phyloP scores from a whole-genome alignment of 148 eudicot species.

The Vaccinium corymbosum region DNA sequence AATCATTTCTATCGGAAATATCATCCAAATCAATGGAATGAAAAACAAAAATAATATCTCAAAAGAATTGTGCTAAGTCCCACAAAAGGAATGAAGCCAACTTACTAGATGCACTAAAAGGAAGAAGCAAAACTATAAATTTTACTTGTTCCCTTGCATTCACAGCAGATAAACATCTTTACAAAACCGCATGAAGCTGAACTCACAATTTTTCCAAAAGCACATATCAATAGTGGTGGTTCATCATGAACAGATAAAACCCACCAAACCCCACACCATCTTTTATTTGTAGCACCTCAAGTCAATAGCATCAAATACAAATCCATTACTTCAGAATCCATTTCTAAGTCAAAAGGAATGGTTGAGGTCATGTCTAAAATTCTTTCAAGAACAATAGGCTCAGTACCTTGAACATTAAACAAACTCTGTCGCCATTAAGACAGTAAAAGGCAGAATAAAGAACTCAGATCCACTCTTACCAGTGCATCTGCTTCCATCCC shows the following conservation, averaged over 20 bases:
- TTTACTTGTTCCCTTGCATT: neutral
- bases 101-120: neutral
- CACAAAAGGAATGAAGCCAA: neutral
- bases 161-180: neutral
- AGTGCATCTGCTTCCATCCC: slow-evolving; percentile 75
- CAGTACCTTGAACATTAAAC: neutral
- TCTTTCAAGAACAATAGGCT: neutral
- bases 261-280: neutral
- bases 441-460: neutral
- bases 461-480: slow-evolving; percentile 39
- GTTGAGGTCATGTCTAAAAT: neutral
- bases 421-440: neutral
- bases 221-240: neutral
- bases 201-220: neutral
- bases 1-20: neutral
- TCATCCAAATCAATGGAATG: neutral
- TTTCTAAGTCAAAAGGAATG: neutral
- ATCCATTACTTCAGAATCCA: neutral
- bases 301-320: slow-evolving; percentile 9
- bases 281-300: neutral
- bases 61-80: neutral
- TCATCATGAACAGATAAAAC: neutral
- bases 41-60: neutral
- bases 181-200: neutral
- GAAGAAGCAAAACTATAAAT: neutral